A percentile compares a stretch with the other conserved stretches of the same genome.
phyloP scores from a whole-genome alignment of 768 basidiomycete species.

The Amanita rubescens region DNA sequence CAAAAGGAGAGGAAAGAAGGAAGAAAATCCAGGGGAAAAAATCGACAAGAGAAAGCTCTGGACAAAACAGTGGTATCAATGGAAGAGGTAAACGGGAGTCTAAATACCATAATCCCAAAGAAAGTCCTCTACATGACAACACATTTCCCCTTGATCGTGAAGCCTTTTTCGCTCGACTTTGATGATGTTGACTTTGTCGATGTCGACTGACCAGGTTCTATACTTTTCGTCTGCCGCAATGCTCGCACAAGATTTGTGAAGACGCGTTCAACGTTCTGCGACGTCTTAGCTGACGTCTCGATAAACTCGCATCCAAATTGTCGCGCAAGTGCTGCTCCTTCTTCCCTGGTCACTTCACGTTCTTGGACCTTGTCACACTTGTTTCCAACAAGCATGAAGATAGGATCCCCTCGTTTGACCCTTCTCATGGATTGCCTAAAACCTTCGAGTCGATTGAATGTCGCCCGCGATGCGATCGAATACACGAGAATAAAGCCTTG shows the following conservation, averaged over 20 bases:
- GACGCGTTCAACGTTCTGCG: conserved; percentile 84
- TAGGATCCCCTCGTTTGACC: conserved; percentile 78
- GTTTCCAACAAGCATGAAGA: conserved; percentile 95
- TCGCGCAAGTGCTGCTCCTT: conserved; percentile 75
- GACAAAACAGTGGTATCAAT: conserved; percentile 71
- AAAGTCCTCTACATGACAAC: conserved; percentile 73
- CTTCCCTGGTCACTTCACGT: conserved; percentile 86
- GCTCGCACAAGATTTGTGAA: conserved; percentile 85
- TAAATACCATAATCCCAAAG: conserved; percentile 58
- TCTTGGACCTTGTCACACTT: conserved; percentile 91
- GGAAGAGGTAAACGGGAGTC: conserved; percentile 70
- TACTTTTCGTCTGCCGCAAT: conserved; percentile 64
- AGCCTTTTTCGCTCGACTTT: conserved; percentile 25
- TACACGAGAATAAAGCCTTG: conserved; percentile 98
- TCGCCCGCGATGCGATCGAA: conserved; percentile 90
- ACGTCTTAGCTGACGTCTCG: conserved; percentile 95
- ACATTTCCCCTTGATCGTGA: conserved; percentile 43
- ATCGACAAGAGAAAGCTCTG: conserved; percentile 20
- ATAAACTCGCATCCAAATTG: conserved; percentile 89
- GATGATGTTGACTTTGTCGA: conserved; percentile 32
- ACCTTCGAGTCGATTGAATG: conserved; percentile 84
- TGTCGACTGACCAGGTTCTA: conserved; percentile 37
- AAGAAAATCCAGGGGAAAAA: conserved; percentile 16
- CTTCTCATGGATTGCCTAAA: conserved; percentile 87
- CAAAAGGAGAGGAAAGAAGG: conserved; percentile 18